Evolutionary conservation across 345 rosid genomes (phyloP).

Genomic region (Angophora floribunda): DNA sequence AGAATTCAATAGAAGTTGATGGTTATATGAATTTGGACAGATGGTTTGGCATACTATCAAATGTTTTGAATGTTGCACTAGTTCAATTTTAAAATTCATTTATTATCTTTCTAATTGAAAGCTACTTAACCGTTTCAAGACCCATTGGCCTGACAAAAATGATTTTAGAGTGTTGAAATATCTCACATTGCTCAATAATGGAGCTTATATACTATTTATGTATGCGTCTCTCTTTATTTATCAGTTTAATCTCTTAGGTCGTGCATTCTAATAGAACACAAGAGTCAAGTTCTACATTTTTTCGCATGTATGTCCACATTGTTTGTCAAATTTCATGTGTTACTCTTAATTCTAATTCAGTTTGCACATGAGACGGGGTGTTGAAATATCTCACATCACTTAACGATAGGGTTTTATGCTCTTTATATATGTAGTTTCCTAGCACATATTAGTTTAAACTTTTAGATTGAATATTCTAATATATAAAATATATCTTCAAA

Average conservation of each 20-base stretch:
- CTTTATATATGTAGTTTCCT: background rate
- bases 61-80: background rate
- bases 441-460: background rate
- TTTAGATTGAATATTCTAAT: background rate
- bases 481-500: background rate
- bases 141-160: background rate
- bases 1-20: background rate
- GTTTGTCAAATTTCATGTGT: background rate
- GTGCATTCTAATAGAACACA: background rate
- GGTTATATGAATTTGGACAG: background rate
- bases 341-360: background rate
- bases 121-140: background rate
- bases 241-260: background rate
- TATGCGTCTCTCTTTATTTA: fast-evolving
- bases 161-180: background rate
- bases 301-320: background rate
- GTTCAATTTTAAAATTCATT: background rate
- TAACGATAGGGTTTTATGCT: background rate
- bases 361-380: too few species aligned
- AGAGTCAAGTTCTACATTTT: background rate
- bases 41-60: background rate
- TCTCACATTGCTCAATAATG: background rate
- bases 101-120: background rate
- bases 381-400: background rate
- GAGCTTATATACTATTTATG: background rate